These are phyloP conservation scores for Aspergillus chevalieri DNA, from an alignment of 2,329 filamentous ascomycete species.

Conservation along the genomic window DNA sequence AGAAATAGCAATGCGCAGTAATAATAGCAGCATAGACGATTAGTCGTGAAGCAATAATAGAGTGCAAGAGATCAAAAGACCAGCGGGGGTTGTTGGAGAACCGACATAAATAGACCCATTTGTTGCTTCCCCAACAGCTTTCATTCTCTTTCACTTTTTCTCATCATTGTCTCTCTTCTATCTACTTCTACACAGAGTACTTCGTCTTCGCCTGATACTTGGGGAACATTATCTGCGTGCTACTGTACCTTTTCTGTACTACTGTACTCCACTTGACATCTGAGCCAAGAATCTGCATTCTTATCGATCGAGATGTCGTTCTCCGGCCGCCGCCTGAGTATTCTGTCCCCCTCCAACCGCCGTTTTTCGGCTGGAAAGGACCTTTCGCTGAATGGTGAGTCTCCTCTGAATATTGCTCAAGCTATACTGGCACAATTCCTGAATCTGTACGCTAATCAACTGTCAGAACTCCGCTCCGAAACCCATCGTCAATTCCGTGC, in stretches of 20 bases:
- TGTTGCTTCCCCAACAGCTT: background rate
- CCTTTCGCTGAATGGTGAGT: conserved; percentile 42
- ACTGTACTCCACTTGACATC: background rate
- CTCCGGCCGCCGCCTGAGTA: conserved; percentile 41
- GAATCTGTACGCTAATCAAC: background rate
- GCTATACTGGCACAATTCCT: background rate
- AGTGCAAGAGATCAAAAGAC: too few species aligned
- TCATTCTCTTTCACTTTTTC: background rate
- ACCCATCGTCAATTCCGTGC: conserved; percentile 84
- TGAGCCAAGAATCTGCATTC: conserved; percentile 7
- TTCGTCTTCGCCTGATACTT: too few species aligned
- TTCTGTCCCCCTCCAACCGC: conserved; percentile 33
- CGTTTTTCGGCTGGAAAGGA: conserved; percentile 40
- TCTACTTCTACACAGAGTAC: background rate
- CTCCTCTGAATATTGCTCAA: conserved; percentile 2
- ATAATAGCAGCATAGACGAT: too few species aligned
- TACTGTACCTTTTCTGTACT: conserved; percentile 2
- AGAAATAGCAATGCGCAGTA: too few species aligned
- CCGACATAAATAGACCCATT: background rate
- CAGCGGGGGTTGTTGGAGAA: too few species aligned
- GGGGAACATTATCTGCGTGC: too few species aligned
- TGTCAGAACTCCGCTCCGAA: conserved; percentile 68
- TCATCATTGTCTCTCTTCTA: background rate
- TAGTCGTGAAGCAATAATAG: too few species aligned
- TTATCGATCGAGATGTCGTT: conserved; percentile 35